Conservation (phyloP, 2,329 filamentous ascomycete species). For the Aquanectria penicillioides region DNA sequence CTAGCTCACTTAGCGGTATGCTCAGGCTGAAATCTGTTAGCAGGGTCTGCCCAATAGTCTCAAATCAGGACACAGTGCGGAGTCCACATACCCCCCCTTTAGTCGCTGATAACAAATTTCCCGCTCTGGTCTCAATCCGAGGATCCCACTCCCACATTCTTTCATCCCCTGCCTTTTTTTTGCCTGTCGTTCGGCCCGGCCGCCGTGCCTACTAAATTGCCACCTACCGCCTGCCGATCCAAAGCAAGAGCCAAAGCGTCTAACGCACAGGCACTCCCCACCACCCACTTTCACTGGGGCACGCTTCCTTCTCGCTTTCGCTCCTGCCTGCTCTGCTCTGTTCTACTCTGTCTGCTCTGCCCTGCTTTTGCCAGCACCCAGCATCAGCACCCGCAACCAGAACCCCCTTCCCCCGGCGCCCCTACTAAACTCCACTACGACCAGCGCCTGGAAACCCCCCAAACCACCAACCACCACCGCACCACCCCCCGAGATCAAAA, state of each 20-base stretch:
- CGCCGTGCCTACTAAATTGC: slow-evolving; percentile 8
- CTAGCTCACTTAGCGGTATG: slow-evolving; percentile 27
- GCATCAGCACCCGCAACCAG: slow-evolving; percentile 15
- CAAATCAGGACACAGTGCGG: slow-evolving; percentile 35
- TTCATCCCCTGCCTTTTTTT: not conserved
- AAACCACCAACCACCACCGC: slow-evolving; percentile 33
- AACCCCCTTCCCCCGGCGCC: slow-evolving; percentile 29
- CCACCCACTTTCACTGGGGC: slow-evolving; percentile 8
- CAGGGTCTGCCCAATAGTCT: slow-evolving; percentile 21
- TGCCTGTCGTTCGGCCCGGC: slow-evolving; percentile 10
- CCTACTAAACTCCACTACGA: slow-evolving; percentile 34
- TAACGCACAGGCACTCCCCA: slow-evolving; percentile 14
- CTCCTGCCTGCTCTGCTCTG: too few relatives aligned
- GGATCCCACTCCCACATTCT: slow-evolving; percentile 10
- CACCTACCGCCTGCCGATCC: not conserved
- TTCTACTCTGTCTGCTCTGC: too few relatives aligned
- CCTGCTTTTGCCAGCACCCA: too few relatives aligned
- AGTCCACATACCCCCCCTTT: slow-evolving; percentile 16
- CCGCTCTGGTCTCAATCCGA: slow-evolving; percentile 9
- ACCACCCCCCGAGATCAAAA: slow-evolving; percentile 42
- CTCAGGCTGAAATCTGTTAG: slow-evolving; percentile 29
- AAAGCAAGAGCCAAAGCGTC: slow-evolving; percentile 25
- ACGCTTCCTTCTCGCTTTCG: too few relatives aligned
- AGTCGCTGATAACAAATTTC: slow-evolving; percentile 26
- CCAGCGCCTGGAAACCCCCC: slow-evolving; percentile 35